Conservation (phyloP, 768 basidiomycete species). For the Pholiota microspora region DNA sequence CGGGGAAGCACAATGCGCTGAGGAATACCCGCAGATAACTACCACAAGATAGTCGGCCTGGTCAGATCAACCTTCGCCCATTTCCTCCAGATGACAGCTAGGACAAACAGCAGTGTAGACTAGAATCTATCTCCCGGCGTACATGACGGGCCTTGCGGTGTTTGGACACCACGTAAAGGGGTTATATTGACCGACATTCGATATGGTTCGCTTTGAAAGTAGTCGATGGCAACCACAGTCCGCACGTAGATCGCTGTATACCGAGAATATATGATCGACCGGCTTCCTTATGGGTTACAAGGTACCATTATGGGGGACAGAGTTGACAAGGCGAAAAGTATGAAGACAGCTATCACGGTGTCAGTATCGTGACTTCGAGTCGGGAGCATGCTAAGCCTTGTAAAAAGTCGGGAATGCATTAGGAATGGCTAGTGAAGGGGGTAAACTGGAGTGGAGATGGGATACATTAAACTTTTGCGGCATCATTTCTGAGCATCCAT, state of each 20-base stretch:
- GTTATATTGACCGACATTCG: background rate
- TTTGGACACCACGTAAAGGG: too few species aligned
- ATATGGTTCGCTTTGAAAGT: background rate
- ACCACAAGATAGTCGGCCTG: background rate
- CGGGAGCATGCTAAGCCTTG: background rate
- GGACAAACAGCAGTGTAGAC: too few species aligned
- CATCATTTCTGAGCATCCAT: slow-evolving; percentile 37
- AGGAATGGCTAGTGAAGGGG: slow-evolving; percentile 1
- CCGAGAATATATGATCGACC: too few species aligned
- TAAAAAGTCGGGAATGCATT: slow-evolving; percentile 1
- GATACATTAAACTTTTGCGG: background rate
- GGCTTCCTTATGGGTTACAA: too few species aligned
- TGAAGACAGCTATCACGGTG: background rate
- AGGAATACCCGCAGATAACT: background rate
- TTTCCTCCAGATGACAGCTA: too few species aligned
- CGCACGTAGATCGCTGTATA: background rate
- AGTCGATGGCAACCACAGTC: background rate
- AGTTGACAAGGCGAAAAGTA: background rate
- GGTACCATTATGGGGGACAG: background rate
- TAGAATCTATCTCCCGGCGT: too few species aligned
- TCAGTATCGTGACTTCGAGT: background rate
- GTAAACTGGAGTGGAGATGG: slow-evolving; percentile 7
- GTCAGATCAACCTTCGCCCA: too few species aligned
- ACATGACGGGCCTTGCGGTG: too few species aligned
- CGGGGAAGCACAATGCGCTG: background rate